Conservation (phyloP, 148 eudicot species). For the Tetragonia tetragonoides region DNA sequence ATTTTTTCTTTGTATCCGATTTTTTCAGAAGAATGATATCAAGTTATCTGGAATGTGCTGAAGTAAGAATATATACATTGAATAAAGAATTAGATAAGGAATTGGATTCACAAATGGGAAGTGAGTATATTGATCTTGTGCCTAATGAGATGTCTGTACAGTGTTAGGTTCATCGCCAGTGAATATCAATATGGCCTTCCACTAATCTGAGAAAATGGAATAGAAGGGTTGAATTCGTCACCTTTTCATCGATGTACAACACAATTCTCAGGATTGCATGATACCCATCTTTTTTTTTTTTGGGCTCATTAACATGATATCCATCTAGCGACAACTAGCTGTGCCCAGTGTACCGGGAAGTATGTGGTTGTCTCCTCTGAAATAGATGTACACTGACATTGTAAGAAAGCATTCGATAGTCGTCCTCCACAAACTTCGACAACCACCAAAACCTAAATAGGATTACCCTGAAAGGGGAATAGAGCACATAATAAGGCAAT, state of each 20-base stretch:
- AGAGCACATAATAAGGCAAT: neutral
- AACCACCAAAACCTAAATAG: neutral
- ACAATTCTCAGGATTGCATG: neutral
- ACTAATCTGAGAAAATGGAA: conserved; percentile 9
- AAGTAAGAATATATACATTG: neutral
- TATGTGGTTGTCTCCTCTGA: conserved; percentile 9
- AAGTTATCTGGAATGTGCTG: neutral
- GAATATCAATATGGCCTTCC: conserved; percentile 4
- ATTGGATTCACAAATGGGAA: conserved; percentile 7
- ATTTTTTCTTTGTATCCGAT: neutral
- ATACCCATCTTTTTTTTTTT: neutral
- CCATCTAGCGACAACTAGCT: neutral
- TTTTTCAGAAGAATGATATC: neutral
- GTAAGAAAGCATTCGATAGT: conserved; percentile 1
- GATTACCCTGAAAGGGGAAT: neutral
- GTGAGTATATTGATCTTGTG: neutral
- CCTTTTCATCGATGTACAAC: conserved; percentile 19
- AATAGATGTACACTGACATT: neutral
- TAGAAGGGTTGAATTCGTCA: neutral
- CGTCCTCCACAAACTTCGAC: neutral
- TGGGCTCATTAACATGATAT: no score
- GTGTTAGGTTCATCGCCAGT: conserved; percentile 10
- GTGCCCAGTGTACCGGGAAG: neutral
- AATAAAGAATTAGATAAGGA: neutral
- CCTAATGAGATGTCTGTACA: conserved; percentile 7